Evolutionary conservation across 768 basidiomycete genomes (phyloP), one percentile per base, ranked within the genome.

Genomic region (Tylopilus felleus): DNA sequence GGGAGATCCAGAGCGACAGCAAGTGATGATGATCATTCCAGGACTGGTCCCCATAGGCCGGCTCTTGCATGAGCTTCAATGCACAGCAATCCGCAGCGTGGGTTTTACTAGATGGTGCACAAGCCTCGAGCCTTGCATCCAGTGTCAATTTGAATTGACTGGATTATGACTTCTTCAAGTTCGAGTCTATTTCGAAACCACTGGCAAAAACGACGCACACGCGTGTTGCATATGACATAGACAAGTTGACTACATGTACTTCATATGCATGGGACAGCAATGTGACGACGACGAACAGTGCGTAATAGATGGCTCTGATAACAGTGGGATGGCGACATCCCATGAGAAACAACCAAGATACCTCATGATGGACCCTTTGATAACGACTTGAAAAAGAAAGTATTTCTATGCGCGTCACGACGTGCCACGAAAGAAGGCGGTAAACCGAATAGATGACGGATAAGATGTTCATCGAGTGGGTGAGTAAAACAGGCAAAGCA

Each of bases 361-460:
- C 59, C 51, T 48, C 59, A 52, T 43, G 40, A 59, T 49, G 23
- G 4, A 5, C 25, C 59, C 60, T 41, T 52, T 51, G 44, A 49
- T 56, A 55, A 61, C 44, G 49, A 47, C n/a, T 29, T 48, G 51
- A 36, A 51, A 38, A 45, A 17, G 35, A 43, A 23, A 40, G 33
- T 33, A 55, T 46, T 35, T 66, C 59, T 70, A 71, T 53, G 57
- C 64, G 63, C 56, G 61, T 57, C 49, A 70, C 66, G 58, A 55
- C 60, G 62, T 66, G 51, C 60, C 45, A 69, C 36, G 16, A 60
- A 61, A 53, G 31, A 55, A 51, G 45, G 54, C 39, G 21, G 19
- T 19, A 16, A 41, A 57, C 56, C 60, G 56, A 67, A 69, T 69
- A 69, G 63, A 57, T 69, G 69, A 69, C 55, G 50, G 65, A 71